Evolutionary conservation across 78 protist species (phyloP).

Genomic region (Anaeramoeba ignava): DNA sequence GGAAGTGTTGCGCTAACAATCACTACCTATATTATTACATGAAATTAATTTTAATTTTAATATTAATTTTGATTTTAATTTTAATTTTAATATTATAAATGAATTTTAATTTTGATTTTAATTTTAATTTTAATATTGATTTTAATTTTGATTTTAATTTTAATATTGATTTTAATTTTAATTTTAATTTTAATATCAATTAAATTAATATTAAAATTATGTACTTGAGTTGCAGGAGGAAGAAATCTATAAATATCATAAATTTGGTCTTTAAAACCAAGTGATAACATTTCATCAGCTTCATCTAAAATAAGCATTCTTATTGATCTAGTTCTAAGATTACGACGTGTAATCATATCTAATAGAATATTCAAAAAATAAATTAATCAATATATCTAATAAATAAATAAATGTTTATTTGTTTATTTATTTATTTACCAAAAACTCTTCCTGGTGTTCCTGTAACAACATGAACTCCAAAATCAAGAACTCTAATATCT

Average conservation of each 20-base stretch:
- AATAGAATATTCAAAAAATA: too few species aligned
- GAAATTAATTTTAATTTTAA: not conserved
- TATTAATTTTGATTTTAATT: too few species aligned
- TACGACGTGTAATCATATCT: conserved; percentile 32
- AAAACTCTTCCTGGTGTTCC: conserved; percentile 13
- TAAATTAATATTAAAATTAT: too few species aligned
- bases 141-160: too few species aligned
- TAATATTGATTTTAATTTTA: too few species aligned
- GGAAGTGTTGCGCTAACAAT: conserved; percentile 56
- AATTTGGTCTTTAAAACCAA: conserved; percentile 61
- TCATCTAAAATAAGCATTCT: conserved; percentile 92
- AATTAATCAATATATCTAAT: too few species aligned
- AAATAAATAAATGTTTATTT: too few species aligned
- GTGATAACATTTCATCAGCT: conserved; percentile 95
- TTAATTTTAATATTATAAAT: too few species aligned
- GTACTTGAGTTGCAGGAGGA: conserved; percentile 25
- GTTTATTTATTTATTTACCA: too few species aligned
- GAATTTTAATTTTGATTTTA: too few species aligned
- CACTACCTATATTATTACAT: conserved; percentile 26
- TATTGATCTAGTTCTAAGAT: conserved; percentile 40
- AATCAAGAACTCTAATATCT: not conserved
- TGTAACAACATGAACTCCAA: not conserved
- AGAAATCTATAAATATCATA: conserved; percentile 42
- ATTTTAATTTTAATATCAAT: too few species aligned
- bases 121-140: too few species aligned